A percentile compares a stretch with the other conserved stretches of the same genome.
Evolutionary conservation across 73 alveolate species (phyloP).

Genomic region (Stentor coeruleus): DNA sequence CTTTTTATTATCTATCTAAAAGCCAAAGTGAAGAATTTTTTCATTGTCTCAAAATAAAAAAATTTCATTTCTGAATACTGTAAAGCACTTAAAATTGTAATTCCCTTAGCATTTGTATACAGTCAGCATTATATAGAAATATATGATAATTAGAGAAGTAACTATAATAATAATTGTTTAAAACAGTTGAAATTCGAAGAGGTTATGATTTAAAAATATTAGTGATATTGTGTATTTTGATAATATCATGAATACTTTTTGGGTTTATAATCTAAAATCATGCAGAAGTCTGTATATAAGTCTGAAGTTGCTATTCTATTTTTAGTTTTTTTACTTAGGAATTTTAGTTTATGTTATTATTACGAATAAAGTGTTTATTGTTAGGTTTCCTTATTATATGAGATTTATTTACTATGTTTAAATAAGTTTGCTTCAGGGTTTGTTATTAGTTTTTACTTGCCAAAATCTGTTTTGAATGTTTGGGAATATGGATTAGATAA

Average conservation of each 20-base stretch:
- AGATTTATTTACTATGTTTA: too few relatives aligned
- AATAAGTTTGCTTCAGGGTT: neutral
- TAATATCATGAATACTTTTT: neutral
- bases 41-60: neutral
- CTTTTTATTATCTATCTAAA: neutral
- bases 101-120: neutral
- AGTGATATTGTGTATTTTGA: neutral
- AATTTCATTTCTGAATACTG: neutral
- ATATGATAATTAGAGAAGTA: constrained; percentile 3
- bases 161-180: neutral
- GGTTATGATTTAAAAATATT: neutral
- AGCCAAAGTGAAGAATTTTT: neutral
- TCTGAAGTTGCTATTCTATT: neutral
- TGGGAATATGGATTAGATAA: too few relatives aligned
- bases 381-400: too few relatives aligned
- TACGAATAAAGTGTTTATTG: neutral
- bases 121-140: neutral
- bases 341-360: neutral
- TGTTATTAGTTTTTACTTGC: neutral
- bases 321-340: neutral
- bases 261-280: neutral
- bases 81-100: neutral
- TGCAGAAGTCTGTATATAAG: neutral
- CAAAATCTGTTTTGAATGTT: neutral
- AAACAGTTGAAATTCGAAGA: neutral